These are phyloP conservation scores for Xerocomellus amylosporus DNA, from an alignment of 768 basidiomycete species.

Conservation along the genomic window DNA sequence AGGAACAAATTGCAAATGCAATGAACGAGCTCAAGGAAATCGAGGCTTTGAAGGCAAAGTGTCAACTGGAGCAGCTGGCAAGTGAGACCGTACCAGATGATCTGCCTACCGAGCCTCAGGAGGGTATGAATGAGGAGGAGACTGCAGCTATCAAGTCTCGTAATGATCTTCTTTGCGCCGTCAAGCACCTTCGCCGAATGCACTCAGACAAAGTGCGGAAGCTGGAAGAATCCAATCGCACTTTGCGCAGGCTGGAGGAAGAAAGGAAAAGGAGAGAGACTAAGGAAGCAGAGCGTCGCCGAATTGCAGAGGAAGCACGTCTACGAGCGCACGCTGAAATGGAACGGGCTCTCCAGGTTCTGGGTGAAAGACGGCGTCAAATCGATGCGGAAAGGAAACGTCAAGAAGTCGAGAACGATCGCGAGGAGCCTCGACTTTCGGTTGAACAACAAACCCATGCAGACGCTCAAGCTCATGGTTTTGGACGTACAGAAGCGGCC, in stretches of 20 bases:
- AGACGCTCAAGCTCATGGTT: constrained; percentile 5
- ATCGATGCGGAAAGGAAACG: constrained; percentile 7
- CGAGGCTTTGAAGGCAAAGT: constrained; percentile 4
- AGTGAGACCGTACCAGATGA: constrained; percentile 1
- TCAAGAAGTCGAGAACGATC: constrained; percentile 2
- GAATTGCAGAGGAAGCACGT: constrained; percentile 17
- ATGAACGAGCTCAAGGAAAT: constrained; percentile 18
- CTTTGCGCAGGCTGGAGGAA: constrained; percentile 25
- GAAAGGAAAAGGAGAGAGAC: constrained; percentile 19
- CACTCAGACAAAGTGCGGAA: constrained; percentile 16
- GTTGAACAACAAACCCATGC: constrained; percentile 9
- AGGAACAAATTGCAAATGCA: constrained; percentile 20
- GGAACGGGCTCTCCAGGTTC: constrained; percentile 6
- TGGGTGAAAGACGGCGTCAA: constrained; percentile 4
- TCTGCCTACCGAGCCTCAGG: constrained; percentile 20
- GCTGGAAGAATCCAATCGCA: constrained; percentile 15
- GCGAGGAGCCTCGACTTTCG: constrained; percentile 6
- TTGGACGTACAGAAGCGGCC: background rate
- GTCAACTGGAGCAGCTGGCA: background rate
- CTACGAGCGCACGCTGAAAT: constrained; percentile 9
- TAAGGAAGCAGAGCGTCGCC: constrained; percentile 16
- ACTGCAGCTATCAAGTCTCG: constrained; percentile 4
- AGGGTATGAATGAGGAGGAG: constrained; percentile 23
- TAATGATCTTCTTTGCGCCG: constrained; percentile 7
- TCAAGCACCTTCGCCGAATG: constrained; percentile 19